Percentiles rank a stretch among this genome's conserved stretches.
These are phyloP conservation scores for Psophocarpus tetragonolobus DNA, from an alignment of 306 rosid species.

Conservation along the genomic window DNA sequence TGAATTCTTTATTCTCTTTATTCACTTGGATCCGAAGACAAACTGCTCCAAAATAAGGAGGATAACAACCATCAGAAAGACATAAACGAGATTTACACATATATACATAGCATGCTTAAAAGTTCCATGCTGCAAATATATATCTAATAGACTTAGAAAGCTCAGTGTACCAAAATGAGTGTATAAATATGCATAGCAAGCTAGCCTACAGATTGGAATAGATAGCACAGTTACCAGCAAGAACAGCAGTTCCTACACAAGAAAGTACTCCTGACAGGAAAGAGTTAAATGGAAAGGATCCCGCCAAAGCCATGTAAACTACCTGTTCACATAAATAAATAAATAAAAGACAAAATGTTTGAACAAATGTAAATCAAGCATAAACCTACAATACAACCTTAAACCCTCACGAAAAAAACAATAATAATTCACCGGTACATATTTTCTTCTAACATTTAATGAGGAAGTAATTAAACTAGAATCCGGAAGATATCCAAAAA, in stretches of 20 bases:
- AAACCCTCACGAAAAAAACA: neutral
- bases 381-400: neutral
- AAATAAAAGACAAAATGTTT: neutral
- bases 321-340: constrained; percentile 70
- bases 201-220: neutral
- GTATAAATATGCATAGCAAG: neutral
- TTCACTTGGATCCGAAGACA: constrained; percentile 96
- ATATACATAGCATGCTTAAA: neutral
- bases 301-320: constrained; percentile 77
- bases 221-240: constrained; percentile 70
- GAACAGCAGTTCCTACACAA: constrained; percentile 85
- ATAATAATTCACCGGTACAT: neutral
- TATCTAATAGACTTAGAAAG: neutral
- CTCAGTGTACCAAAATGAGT: neutral
- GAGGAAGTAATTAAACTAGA: neutral
- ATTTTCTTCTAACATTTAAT: neutral
- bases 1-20: constrained; percentile 90
- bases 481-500: neutral
- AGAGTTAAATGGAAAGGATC: constrained; percentile 93
- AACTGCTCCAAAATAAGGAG: constrained; percentile 51
- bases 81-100: too few relatives aligned
- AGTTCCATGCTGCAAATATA: neutral
- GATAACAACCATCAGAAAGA: constrained; percentile 25
- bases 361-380: neutral
- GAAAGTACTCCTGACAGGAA: constrained; percentile 91